Conservation (phyloP, 1,284 basidiomycete species). For the Irpex sp. region DNA sequence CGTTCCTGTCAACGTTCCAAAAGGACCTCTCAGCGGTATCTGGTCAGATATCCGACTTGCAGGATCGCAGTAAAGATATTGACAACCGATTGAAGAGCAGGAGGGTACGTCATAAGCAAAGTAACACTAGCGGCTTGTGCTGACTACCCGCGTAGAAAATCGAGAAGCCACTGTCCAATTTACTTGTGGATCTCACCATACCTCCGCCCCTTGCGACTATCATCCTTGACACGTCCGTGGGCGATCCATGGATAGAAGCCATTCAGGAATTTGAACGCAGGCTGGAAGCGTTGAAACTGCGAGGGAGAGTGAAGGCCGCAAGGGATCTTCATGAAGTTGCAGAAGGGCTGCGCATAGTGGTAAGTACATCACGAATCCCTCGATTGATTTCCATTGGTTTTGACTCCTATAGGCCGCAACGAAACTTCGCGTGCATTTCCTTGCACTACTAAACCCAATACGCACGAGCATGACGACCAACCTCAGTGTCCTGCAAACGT, state of each 20-base stretch:
- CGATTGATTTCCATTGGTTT: background rate
- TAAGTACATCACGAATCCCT: slow-evolving; percentile 31
- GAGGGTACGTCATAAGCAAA: slow-evolving; percentile 46
- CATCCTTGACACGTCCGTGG: slow-evolving; percentile 82
- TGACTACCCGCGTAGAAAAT: slow-evolving; percentile 57
- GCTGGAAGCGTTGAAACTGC: slow-evolving; percentile 63
- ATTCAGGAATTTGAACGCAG: slow-evolving; percentile 79
- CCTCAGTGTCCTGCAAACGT: slow-evolving; percentile 89
- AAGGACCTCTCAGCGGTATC: slow-evolving; percentile 91
- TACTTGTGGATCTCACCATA: slow-evolving; percentile 80
- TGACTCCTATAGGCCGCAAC: slow-evolving; percentile 64
- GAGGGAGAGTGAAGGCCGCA: slow-evolving; percentile 81
- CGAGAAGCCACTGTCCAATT: slow-evolving; percentile 79
- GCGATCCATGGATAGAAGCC: slow-evolving; percentile 80
- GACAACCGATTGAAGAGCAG: slow-evolving; percentile 83
- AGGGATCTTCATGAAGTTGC: slow-evolving; percentile 79
- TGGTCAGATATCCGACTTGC: slow-evolving; percentile 92
- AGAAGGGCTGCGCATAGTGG: slow-evolving; percentile 84
- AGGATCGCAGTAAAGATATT: slow-evolving; percentile 86
- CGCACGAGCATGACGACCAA: slow-evolving; percentile 86
- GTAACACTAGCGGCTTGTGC: background rate
- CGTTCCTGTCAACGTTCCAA: slow-evolving; percentile 94
- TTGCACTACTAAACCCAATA: slow-evolving; percentile 80
- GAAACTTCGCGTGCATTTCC: slow-evolving; percentile 87
- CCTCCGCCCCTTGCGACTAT: slow-evolving; percentile 77